Base-by-base conservation (phyloP, 352 stramenopile genomes). In the Phytopythium litorale region DNA sequence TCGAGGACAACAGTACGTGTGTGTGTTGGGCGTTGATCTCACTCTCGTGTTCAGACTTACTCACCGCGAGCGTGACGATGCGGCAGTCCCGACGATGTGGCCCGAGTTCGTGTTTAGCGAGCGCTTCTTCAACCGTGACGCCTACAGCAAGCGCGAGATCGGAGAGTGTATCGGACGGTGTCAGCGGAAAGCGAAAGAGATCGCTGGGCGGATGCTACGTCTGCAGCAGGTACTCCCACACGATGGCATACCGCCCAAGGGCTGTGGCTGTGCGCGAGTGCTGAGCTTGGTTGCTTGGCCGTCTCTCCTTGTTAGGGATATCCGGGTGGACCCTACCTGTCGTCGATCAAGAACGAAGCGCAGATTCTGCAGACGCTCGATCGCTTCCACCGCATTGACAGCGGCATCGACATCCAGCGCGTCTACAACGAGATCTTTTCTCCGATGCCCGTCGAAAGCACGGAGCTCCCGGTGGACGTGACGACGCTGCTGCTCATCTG, bases 311-410 rank as follows among this genome's bases (percentile, higher is more conserved):
- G 7, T 16, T 21, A 81, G 66, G 60, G 68, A 3, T 69, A 72
- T 25, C 72, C 76, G 7, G 67, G 65, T 37, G 59, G 66, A 16
- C 76, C 72, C 21, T 66, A 66, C 45, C 55, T 71, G 35, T 63
- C 66, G 30, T 78, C 66, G 4, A 84, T 88, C 62, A 74, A 82
- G 32, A 94, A 90, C 60, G 85, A 94, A 65, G 81, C 82, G 18
- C 81, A 92, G 51, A 70, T 90, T 11, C 73, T 94, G n/a, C 79
- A 89, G 63, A 82, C 67, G n/a, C 63, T 94, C 23, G 85, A 94
- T 50, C 81, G 82, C 15, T 94, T 94, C 59, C 85, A 94, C 66
- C 83, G 83, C 7, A 74, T 89, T 8, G 83, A 94, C 42, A 80
- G 79, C n/a, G 87, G 70, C 25, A 64, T 81, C 25, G 85, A 94